Evolutionary conservation across 345 rosid genomes (phyloP).

Genomic region (Eucalyptus virginea): DNA sequence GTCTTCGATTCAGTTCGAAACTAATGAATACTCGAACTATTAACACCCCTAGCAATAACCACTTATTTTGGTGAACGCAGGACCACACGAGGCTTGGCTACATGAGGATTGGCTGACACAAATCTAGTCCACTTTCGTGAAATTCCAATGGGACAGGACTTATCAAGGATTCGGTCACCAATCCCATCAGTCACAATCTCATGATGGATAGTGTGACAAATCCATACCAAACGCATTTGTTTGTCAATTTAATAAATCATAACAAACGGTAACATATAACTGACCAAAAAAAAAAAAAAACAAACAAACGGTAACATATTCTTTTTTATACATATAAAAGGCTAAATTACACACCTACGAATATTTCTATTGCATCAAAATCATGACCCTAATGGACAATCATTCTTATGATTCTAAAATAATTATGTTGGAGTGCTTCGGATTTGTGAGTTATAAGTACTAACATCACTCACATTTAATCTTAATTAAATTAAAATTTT

Average conservation of each 20-base stretch:
- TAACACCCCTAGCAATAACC: neutral
- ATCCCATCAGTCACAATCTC: neutral
- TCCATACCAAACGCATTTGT: neutral
- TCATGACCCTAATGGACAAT: neutral
- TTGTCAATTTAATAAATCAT: neutral
- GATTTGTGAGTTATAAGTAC: neutral
- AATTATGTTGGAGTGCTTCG: neutral
- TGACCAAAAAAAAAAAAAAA: no score
- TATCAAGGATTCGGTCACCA: neutral
- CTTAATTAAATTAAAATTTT: neutral
- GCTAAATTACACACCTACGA: neutral
- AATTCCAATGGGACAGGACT: neutral
- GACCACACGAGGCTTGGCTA: neutral
- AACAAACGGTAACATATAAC: neutral
- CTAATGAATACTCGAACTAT: no score
- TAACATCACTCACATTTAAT: neutral
- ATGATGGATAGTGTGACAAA: neutral
- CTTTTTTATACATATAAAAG: neutral
- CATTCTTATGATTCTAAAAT: neutral
- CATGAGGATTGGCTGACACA: neutral
- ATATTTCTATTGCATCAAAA: neutral
- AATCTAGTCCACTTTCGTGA: neutral
- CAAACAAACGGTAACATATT: no score
- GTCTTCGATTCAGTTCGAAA: accelerated
- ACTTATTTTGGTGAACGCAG: neutral